A percentile compares a stretch with the other conserved stretches of the same genome.
phyloP scores from a whole-genome alignment of 75 land plant genomes.

The Sequoiadendron giganteum region DNA sequence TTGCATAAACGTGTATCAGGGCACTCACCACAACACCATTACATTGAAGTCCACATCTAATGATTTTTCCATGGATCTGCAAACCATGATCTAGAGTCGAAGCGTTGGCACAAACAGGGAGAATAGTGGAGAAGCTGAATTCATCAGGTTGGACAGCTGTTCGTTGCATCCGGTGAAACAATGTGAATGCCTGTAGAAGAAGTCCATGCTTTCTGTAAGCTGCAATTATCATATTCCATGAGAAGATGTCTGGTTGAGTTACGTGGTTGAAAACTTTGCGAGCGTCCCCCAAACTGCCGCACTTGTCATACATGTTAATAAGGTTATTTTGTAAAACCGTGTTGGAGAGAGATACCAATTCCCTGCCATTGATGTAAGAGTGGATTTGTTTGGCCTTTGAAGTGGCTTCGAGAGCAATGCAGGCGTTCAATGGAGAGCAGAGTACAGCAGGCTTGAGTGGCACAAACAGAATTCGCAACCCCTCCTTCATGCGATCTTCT shows the following conservation, averaged over 20 bases:
- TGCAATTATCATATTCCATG: slow-evolving; percentile 59
- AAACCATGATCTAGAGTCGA: slow-evolving; percentile 22
- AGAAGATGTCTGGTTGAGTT: slow-evolving; percentile 39
- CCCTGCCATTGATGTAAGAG: background rate
- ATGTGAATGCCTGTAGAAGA: slow-evolving; percentile 15
- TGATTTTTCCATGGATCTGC: slow-evolving; percentile 38
- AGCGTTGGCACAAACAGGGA: slow-evolving; percentile 39
- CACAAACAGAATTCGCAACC: background rate
- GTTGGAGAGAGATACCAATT: background rate
- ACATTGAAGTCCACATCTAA: slow-evolving; percentile 22
- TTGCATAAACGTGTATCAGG: slow-evolving; percentile 59
- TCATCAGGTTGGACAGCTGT: slow-evolving; percentile 17
- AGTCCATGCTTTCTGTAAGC: slow-evolving; percentile 25
- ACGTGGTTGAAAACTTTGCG: slow-evolving; percentile 28
- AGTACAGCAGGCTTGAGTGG: background rate
- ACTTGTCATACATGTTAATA: slow-evolving; percentile 5
- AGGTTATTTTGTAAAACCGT: background rate
- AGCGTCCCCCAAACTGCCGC: slow-evolving; percentile 21
- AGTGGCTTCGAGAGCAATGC: background rate
- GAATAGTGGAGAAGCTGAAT: slow-evolving; percentile 42
- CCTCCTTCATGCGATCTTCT: background rate
- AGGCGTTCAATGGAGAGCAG: background rate
- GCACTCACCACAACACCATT: slow-evolving; percentile 48
- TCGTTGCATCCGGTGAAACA: slow-evolving; percentile 29
- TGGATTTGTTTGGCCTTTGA: background rate